A percentile compares a stretch with the other conserved stretches of the same genome.
phyloP scores from a whole-genome alignment of 148 eudicot species.

The Simmondsia chinensis region DNA sequence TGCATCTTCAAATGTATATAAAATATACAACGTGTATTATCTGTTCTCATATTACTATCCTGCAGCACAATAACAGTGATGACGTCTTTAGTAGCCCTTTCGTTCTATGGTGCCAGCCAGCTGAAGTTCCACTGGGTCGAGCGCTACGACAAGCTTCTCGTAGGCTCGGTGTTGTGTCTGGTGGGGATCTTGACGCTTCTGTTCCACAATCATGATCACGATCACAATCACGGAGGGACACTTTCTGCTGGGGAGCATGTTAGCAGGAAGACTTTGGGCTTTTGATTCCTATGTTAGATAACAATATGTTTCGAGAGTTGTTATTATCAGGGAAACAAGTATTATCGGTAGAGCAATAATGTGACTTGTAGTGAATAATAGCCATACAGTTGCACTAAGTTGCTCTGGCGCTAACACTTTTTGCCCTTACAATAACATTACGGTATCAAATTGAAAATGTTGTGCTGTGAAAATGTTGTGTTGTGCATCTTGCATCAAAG shows the following conservation, averaged over 20 bases:
- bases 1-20: no score
- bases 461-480: no score
- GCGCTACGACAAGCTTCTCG: conserved; percentile 93
- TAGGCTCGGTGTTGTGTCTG: conserved; percentile 84
- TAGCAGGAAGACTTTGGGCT: conserved; percentile 55
- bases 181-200: conserved; percentile 82
- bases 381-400: no score
- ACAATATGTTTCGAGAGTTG: no score
- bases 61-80: conserved; percentile 90
- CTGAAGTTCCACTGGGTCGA: conserved; percentile 97
- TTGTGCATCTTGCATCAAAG: no score
- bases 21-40: background rate
- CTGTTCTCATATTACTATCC: conserved; percentile 5
- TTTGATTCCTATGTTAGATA: no score
- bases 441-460: no score
- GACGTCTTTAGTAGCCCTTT: conserved; percentile 93
- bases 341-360: no score
- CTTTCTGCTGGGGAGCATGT: conserved; percentile 29
- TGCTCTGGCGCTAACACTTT: no score
- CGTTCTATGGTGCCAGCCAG: conserved; percentile 97
- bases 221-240: conserved; percentile 21
- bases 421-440: no score
- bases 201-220: conserved; percentile 70
- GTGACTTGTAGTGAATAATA: no score
- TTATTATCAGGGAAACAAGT: no score